Evolutionary conservation across 306 rosid species (phyloP).

Genomic region (Rubus idaeus): DNA sequence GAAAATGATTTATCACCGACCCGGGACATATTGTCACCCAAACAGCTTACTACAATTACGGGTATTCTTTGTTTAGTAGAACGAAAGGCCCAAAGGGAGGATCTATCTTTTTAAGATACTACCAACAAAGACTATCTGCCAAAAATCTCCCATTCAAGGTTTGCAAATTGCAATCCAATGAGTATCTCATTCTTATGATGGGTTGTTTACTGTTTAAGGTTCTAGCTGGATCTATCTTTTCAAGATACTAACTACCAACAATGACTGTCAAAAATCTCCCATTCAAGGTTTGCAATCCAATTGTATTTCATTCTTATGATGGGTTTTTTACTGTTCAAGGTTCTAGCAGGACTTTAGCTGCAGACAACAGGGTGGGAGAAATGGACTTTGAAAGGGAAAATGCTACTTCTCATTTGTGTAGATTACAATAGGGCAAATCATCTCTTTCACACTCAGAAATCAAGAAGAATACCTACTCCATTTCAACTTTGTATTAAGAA

Average conservation of each 20-base stretch:
- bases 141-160: neutral
- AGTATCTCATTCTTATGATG: no score
- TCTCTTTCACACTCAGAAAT: neutral
- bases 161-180: neutral
- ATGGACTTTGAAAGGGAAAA: neutral
- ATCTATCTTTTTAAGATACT: no score
- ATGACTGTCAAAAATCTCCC: neutral
- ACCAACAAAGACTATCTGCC: neutral
- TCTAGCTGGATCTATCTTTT: no score
- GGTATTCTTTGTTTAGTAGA: conserved; percentile 8
- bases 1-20: conserved; percentile 34
- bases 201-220: no score
- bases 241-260: neutral
- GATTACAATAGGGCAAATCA: neutral
- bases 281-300: neutral
- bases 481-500: neutral
- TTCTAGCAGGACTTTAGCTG: neutral
- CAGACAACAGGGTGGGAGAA: neutral
- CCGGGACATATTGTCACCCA: conserved; percentile 12
- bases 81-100: neutral
- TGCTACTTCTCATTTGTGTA: neutral
- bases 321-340: neutral
- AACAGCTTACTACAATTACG: conserved; percentile 6
- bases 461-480: neutral
- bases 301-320: neutral